Evolutionary conservation across 1,284 basidiomycete species (phyloP), one percentile per base, ranked within the genome.

Genomic region (Apiotrichum porosum): DNA sequence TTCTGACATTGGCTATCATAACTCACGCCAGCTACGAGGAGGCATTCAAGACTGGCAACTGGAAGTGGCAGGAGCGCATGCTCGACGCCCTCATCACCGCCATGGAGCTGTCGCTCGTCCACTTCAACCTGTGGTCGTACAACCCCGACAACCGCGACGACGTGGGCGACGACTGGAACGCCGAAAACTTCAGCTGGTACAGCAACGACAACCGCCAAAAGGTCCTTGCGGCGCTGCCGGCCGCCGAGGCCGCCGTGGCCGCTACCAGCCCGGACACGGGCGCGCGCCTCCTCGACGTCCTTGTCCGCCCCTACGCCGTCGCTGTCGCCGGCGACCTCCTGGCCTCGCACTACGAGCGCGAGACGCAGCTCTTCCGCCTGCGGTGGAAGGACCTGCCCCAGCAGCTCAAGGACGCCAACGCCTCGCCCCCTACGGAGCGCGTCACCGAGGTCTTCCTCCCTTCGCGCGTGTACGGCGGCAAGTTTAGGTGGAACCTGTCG

Each of bases 131-230:
- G 19, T 97, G 93, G 94, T 91, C 88, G 56, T 97, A 97, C 71
- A 97, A 97, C 64, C 88, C 92, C 0, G 77, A 80, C 44, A 97
- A 97, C 71, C 79, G 80, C 33, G 88, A 94, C 60, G 66, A 73
- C 18, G 66, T 75, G 19, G 95, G 94, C 13, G 93, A 97, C 68
- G 78, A 83, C 53, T 97, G 94, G 94, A 97, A 95, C 65, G 88
- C 85, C 37, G 93, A 97, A 71, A 92, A 91, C 73, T 94, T 95
- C 68, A 90, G 88, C 4, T 94, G 88, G 85, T 94, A 88, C 77
- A 86, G 85, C 53, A 74, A 78, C 36, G 73, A 61, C 28, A 62
- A 56, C 36, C 52, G 62, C 13, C 48, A 46, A 17, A 39, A 37
- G 23, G 23, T 81, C 71, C 82, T 21, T 76, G 78, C 56, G 72